Evolutionary conservation across 495 filamentous ascomycete genomes (phyloP).

Genomic region (Sphaerosporella brunnea): DNA sequence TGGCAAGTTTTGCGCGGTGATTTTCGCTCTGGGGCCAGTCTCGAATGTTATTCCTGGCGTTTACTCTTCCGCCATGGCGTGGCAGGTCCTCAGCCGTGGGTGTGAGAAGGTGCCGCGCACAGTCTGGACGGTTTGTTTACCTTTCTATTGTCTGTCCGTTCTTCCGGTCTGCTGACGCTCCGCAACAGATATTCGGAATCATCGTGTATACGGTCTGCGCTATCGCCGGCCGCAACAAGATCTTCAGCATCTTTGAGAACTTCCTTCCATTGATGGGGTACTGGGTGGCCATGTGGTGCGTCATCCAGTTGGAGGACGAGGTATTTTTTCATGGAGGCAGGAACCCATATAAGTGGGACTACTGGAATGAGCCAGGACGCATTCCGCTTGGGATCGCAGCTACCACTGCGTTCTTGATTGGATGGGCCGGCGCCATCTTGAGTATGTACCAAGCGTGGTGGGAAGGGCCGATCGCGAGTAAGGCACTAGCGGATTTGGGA

Average conservation of each 20-base stretch:
- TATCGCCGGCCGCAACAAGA: slow-evolving; percentile 41
- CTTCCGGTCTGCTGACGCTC: too few species aligned
- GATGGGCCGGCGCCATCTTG: slow-evolving; percentile 51
- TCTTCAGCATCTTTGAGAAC: slow-evolving; percentile 51
- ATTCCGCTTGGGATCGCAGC: slow-evolving; percentile 48
- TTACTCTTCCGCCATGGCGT: slow-evolving; percentile 53
- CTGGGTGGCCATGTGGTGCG: slow-evolving; percentile 50
- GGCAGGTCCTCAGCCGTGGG: slow-evolving; percentile 44
- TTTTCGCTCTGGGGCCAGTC: slow-evolving; percentile 51
- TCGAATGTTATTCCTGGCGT: slow-evolving; percentile 53
- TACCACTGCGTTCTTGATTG: slow-evolving; percentile 43
- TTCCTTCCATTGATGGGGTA: slow-evolving; percentile 61
- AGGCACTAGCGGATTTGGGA: slow-evolving; percentile 29
- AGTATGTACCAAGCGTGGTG: slow-evolving; percentile 56
- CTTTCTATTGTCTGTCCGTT: too few species aligned
- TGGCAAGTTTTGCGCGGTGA: slow-evolving; percentile 53
- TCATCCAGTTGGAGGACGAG: slow-evolving; percentile 46
- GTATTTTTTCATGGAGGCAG: slow-evolving; percentile 29
- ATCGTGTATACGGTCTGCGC: slow-evolving; percentile 47
- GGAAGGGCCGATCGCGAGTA: slow-evolving; percentile 41
- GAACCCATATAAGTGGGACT: slow-evolving; percentile 40
- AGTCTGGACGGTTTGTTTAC: slow-evolving; percentile 45
- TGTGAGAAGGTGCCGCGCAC: slow-evolving; percentile 41
- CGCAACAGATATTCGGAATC: slow-evolving; percentile 29
- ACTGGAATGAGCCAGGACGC: slow-evolving; percentile 26